Evolutionary conservation across 1,284 basidiomycete genomes (phyloP), one percentile per base, ranked within the genome.

Genomic region (Trichosporon faecale): DNA sequence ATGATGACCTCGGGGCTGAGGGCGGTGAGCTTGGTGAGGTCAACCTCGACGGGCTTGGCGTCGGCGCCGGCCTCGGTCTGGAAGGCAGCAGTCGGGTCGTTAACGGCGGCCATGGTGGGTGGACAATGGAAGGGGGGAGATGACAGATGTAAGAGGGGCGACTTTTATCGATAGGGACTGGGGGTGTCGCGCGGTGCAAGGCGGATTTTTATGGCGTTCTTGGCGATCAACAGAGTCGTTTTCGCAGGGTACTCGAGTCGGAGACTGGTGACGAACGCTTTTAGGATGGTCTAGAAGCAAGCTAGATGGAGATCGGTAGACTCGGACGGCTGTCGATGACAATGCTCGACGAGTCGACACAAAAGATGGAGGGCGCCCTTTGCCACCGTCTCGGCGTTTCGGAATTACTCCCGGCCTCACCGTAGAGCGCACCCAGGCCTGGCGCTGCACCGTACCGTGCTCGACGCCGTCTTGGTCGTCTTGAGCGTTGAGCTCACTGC

Each of bases 1-100:
- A 91, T 91, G 82, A 99, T 98, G 78, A 99, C 96, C 84, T 98
- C 93, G 23, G 94, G 96, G 64, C 91, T 93, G 69, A 98, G 87
- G 65, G 96, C 93, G 65, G 92, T 93, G 76, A 99, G 88, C 82
- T 89, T 92, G 68, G 91, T 87, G 11, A 88, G 85, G 85, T 95
- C 93, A 77, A 95, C 84, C 27, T 92, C 87, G 76, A 94, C 78
- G 65, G 78, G 78, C 65, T 74, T 66, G 29, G 71, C 60, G 18
- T 75, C 69, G 11, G 66, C 46, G 14, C 21, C 73, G 9, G 72
- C 69, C 18, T 70, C 72, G 25, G 77, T 69, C 31, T 67, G 33
- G 69, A 72, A 74, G 40, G 63, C 67, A 27, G 78, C 75, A 64
- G 68, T 70, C 46, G 79, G 79, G 70, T 80, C 79, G 76, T 82